These are phyloP conservation scores for Penicillium samsonianum DNA, from an alignment of 495 filamentous ascomycete genomes.

Conservation along the genomic window DNA sequence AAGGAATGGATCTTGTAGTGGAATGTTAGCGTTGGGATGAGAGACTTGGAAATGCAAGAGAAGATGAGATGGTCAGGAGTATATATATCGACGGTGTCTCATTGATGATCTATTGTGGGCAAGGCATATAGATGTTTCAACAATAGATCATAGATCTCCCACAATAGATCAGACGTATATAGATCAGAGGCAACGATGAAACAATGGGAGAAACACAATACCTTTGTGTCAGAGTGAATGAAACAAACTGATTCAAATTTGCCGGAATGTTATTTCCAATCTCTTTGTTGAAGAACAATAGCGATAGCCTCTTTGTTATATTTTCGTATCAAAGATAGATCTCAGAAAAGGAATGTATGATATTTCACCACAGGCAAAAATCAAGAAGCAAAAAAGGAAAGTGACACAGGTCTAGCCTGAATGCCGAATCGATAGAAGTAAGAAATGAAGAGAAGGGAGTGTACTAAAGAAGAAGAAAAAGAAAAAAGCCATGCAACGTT, in stretches of 20 bases:
- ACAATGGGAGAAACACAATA: slow-evolving; percentile 21
- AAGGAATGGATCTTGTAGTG: slow-evolving; percentile 25
- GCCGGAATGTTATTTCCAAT: not conserved
- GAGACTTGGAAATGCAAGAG: not conserved
- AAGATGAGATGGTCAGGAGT: not conserved
- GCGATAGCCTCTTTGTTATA: not conserved
- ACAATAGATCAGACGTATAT: slow-evolving; percentile 4
- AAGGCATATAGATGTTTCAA: slow-evolving; percentile 1
- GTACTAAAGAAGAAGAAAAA: slow-evolving; percentile 18
- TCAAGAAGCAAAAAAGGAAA: slow-evolving; percentile 27
- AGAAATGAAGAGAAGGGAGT: slow-evolving; percentile 29
- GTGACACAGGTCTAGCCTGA: slow-evolving; percentile 43
- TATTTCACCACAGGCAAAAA: slow-evolving; percentile 39
- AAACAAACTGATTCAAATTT: slow-evolving; percentile 9
- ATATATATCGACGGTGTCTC: slow-evolving; percentile 6
- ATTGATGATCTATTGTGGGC: not conserved
- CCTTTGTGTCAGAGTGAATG: slow-evolving; percentile 24
- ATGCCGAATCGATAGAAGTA: slow-evolving; percentile 29
- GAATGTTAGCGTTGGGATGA: slow-evolving; percentile 11
- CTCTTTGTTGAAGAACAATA: slow-evolving; percentile 5
- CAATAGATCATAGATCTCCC: not conserved
- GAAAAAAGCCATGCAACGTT: slow-evolving; percentile 14
- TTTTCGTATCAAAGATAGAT: not conserved
- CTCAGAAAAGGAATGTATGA: slow-evolving; percentile 33
- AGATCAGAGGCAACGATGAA: slow-evolving; percentile 6